Base-by-base conservation (phyloP, 306 rosid genomes). In the Parietaria judaica region DNA sequence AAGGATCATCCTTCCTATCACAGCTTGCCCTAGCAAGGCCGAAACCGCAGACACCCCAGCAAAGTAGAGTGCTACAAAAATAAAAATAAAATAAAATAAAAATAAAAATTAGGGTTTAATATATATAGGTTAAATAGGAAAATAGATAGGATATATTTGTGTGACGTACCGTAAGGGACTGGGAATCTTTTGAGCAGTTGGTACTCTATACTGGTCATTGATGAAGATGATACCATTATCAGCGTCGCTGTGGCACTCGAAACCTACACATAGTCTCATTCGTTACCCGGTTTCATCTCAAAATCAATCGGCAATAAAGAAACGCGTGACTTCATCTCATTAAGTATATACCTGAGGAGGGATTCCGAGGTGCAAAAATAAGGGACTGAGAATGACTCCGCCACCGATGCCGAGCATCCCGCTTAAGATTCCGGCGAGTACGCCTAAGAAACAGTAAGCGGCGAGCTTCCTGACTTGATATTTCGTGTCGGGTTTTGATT, bases 361-460 rank as follows among this genome's bases (percentile, higher is more conserved):
- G 23, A 84, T 67, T 75, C 91, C 95, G 5, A 87, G 75, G 77
- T 87, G 88, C 34, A 87, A 72, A 77, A 87, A 82, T 51, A 87
- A 75, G n/a, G 95, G 95, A 58, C 88, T 84, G 75, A 87, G 72
- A 63, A 87, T 68, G 43, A 80, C 84, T 12, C 88, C 91, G 43
- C 95, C 95, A 69, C 95, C 95, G 7, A 87, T 72, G 63, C 91
- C 95, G 7, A 84, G 79, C 86, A 87, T 66, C 63, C 88, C 91
- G 51, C 95, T 88, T 59, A 82, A 77, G 52, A 84, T 8, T 49
- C 91, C 88, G n/a, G 88, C 91, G 14, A 80, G 2, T 17, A 87
- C 0, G 11, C 91, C 88, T 6, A 66, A 76, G 63, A 50, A 9
- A 76, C 84, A 80, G 49, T 78, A 87, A 65, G 72, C 50, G 23